Conservation (phyloP, 139 green algal species). For the Diplosphaera chodatii region DNA sequence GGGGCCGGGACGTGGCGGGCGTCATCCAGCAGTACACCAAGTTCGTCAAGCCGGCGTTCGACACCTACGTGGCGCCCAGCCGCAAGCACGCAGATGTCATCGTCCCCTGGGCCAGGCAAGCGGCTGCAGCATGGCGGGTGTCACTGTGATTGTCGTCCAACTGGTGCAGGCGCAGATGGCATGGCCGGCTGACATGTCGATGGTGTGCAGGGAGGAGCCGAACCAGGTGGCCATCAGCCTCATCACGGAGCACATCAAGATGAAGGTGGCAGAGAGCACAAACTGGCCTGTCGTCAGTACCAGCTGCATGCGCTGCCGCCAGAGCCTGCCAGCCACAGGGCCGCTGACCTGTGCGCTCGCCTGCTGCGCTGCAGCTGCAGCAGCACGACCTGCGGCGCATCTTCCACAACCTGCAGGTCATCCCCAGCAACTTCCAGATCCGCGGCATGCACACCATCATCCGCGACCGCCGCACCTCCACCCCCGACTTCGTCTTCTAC, state of each 20-base stretch:
- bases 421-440: constrained; percentile 88
- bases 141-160: no score
- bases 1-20: constrained; percentile 76
- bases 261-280: constrained; percentile 41
- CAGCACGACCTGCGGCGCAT: constrained; percentile 88
- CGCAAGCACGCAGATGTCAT: constrained; percentile 88
- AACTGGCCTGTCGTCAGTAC: neutral
- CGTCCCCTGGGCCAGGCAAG: constrained; percentile 74
- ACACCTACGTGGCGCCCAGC: constrained; percentile 79
- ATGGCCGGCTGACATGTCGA: neutral
- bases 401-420: constrained; percentile 87
- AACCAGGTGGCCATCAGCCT: constrained; percentile 94
- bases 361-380: constrained; percentile 44
- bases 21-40: constrained; percentile 93
- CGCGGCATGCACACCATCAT: constrained; percentile 98
- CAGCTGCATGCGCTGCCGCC: neutral
- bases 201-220: constrained; percentile 2
- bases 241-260: constrained; percentile 93
- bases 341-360: no score
- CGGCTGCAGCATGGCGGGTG: neutral
- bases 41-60: constrained; percentile 93
- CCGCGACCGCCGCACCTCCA: constrained; percentile 66
- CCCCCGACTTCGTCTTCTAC: constrained; percentile 96
- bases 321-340: no score
- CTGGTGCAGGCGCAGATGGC: no score